Evolutionary conservation across 2,329 filamentous ascomycete species (phyloP), one percentile per base, ranked within the genome.

Genomic region (Cladophialophora immunda): DNA sequence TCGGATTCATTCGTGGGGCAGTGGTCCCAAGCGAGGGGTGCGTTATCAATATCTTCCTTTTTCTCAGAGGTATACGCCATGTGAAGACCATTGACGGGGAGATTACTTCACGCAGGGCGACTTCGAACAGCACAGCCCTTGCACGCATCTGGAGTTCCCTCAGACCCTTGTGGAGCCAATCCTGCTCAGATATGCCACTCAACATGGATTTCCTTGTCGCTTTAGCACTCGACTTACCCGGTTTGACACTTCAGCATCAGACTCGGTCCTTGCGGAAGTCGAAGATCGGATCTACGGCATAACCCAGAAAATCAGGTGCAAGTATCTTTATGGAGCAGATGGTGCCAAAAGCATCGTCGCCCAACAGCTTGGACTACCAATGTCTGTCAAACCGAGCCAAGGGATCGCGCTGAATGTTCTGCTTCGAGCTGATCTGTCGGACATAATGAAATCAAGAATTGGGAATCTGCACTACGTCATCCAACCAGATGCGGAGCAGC

Each of bases 381-480:
- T 86, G 34, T 76, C 79, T 38, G 74, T 76, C 75, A 19, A 76
- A 70, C 71, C 32, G 32, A 78, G 36, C 80, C 81, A 0, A 80
- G 81, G 3, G 80, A 83, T 83, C 4, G 84, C 84, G 1, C 78
- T 82, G 52, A 86, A 86, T 67, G 75, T 86, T n/a, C 76, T 84
- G 1, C 77, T 83, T 2, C 77, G 81, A 52, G 81, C 80, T 0
- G 86, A 89, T 69, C 75, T 89, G 41, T 75, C 77, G 1, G 80
- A 85, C 67, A 72, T 84, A 4, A 79, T 86, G 54, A 73, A 82
- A 60, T 76, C 81, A 58, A 81, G 86, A 0, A 80, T 78, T 32
- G 87, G 87, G 0, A 89, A 88, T 71, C 78, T 90, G 19, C 87
- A 90, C 73, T 88, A 85, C 83, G 77, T 87, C 1, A 77, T 89